These are phyloP conservation scores for Cutaneotrichosporon sp. DNA, from an alignment of 1,284 basidiomycete species.

Conservation along the genomic window DNA sequence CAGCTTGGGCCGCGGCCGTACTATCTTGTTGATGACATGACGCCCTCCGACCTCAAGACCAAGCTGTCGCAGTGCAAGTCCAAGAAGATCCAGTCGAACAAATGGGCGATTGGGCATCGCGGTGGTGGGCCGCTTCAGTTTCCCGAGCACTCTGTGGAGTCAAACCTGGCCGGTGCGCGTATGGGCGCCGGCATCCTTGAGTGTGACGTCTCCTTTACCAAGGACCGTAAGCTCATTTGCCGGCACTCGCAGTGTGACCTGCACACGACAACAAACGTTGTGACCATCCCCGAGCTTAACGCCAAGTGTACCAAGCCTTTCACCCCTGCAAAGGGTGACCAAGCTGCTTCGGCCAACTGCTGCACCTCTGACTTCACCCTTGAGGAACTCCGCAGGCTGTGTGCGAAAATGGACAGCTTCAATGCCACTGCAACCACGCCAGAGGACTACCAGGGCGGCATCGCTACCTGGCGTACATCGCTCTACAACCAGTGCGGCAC, in stretches of 20 bases:
- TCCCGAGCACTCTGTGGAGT: constrained; percentile 21
- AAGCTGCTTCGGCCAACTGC: constrained; percentile 15
- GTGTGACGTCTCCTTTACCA: constrained; percentile 22
- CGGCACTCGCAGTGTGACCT: constrained; percentile 24
- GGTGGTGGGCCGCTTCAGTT: constrained; percentile 22
- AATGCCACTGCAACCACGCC: constrained; percentile 13
- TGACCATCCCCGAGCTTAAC: constrained; percentile 15
- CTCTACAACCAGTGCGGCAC: constrained; percentile 20
- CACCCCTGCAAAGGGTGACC: constrained; percentile 8
- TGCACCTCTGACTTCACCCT: constrained; percentile 22
- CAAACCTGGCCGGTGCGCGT: constrained; percentile 16
- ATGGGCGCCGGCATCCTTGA: constrained; percentile 25
- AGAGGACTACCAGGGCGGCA: constrained; percentile 14
- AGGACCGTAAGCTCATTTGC: constrained; percentile 21
- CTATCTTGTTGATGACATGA: constrained; percentile 22
- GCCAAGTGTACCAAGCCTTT: constrained; percentile 19
- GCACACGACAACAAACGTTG: constrained; percentile 22
- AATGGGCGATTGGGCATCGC: constrained; percentile 17
- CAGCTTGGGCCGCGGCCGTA: constrained; percentile 19
- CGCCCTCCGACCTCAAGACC: constrained; percentile 14
- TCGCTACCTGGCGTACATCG: constrained; percentile 10
- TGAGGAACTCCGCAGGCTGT: constrained; percentile 18
- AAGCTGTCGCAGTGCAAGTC: constrained; percentile 15
- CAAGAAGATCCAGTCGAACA: not conserved
- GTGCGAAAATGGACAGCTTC: constrained; percentile 20